A percentile compares a stretch with the other conserved stretches of the same genome.
Evolutionary conservation across 345 rosid species (phyloP).

Genomic region (Aethionema arabicum): DNA sequence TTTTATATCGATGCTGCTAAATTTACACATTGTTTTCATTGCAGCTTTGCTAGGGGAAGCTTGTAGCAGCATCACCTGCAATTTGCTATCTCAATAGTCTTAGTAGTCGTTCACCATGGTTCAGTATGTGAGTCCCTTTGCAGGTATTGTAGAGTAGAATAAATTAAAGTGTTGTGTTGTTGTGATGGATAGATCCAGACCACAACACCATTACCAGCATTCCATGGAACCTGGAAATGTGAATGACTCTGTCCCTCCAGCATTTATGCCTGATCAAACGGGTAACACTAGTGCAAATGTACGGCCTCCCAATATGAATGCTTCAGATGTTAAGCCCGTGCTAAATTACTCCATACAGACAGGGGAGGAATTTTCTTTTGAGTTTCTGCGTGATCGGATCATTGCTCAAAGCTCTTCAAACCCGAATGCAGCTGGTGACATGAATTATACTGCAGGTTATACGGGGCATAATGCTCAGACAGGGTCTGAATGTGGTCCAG

Average conservation of each 20-base stretch:
- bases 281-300: constrained; percentile 35
- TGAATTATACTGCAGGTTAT: constrained; percentile 47
- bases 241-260: constrained; percentile 50
- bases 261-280: constrained; percentile 41
- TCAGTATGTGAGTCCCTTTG: constrained; percentile 25
- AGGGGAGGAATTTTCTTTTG: constrained; percentile 91
- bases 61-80: constrained; percentile 2
- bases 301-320: constrained; percentile 46
- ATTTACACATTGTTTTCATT: background rate
- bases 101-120: background rate
- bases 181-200: constrained; percentile 54
- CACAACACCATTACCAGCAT: constrained; percentile 43
- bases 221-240: constrained; percentile 57
- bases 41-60: constrained; percentile 15
- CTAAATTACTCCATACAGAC: constrained; percentile 78
- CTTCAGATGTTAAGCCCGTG: constrained; percentile 65
- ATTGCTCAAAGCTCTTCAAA: constrained; percentile 51
- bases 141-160: constrained; percentile 8
- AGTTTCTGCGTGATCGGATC: constrained; percentile 83
- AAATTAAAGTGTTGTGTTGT: constrained; percentile 26
- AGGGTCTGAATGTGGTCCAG: constrained; percentile 55
- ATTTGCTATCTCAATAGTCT: constrained; percentile 19
- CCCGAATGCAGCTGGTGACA: constrained; percentile 46
- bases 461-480: constrained; percentile 55
- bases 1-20: background rate